A percentile compares a stretch with the other conserved stretches of the same genome.
Conservation (phyloP, 2,329 filamentous ascomycete genomes). For the Talaromyces sp. region DNA sequence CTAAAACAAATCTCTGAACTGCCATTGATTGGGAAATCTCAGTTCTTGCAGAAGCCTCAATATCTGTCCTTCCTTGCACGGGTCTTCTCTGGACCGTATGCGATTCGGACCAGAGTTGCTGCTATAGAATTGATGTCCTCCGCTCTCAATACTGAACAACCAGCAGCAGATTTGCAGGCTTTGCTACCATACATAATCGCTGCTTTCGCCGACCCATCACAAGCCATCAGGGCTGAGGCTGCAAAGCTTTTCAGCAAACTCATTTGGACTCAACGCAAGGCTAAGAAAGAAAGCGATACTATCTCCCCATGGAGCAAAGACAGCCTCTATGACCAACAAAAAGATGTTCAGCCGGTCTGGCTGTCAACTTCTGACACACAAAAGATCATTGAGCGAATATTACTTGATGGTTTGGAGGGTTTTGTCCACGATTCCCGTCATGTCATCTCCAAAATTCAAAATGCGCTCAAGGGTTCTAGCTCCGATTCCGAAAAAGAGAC, state of each 20-base stretch:
- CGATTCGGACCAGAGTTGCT: constrained; percentile 63
- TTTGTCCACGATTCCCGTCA: constrained; percentile 75
- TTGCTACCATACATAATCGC: constrained; percentile 77
- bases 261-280: constrained; percentile 48
- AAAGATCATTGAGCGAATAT: constrained; percentile 61
- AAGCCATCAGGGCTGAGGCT: constrained; percentile 72
- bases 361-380: constrained; percentile 57
- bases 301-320: constrained; percentile 58
- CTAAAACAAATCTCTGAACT: constrained; percentile 37
- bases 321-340: constrained; percentile 61
- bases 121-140: constrained; percentile 65
- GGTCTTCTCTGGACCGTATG: constrained; percentile 69
- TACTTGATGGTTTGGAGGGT: constrained; percentile 79
- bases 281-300: constrained; percentile 41
- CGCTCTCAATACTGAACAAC: constrained; percentile 51
- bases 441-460: constrained; percentile 62
- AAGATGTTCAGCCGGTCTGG: constrained; percentile 45
- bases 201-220: constrained; percentile 71
- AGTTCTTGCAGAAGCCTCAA: constrained; percentile 58
- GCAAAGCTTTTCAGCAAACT: constrained; percentile 63
- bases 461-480: constrained; percentile 54
- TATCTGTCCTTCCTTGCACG: constrained; percentile 74
- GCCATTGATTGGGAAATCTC: constrained; percentile 34
- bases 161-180: constrained; percentile 66
- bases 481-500: constrained; percentile 29